phyloP scores from a whole-genome alignment of 306 rosid species.

The Acacia crassicarpa region DNA sequence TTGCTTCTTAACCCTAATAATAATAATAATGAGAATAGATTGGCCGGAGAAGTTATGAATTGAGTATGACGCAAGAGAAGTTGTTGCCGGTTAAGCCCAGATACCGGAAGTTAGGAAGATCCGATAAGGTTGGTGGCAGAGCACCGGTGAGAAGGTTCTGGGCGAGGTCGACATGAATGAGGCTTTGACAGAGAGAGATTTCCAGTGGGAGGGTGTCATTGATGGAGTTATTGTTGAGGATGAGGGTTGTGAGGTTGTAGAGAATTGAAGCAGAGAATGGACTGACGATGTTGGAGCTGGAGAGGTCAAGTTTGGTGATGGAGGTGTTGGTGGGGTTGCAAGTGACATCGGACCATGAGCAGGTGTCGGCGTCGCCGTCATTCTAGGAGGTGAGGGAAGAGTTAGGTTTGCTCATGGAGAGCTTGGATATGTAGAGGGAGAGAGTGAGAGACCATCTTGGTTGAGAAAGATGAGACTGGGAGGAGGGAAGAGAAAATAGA shows the following conservation, averaged over 20 bases:
- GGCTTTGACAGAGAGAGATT: slow-evolving; percentile 50
- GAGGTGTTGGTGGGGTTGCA: slow-evolving; percentile 44
- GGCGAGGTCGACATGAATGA: slow-evolving; percentile 69
- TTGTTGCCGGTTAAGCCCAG: slow-evolving; percentile 79
- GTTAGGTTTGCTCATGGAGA: slow-evolving; percentile 50
- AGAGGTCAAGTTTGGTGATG: slow-evolving; percentile 55
- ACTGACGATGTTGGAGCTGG: slow-evolving; percentile 55
- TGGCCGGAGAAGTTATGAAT: slow-evolving; percentile 13
- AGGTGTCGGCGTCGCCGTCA: slow-evolving; percentile 50
- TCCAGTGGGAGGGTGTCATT: slow-evolving; percentile 52
- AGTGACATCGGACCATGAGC: slow-evolving; percentile 60
- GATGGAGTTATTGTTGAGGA: slow-evolving; percentile 71
- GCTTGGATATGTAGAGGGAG: slow-evolving; percentile 55
- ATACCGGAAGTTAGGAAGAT: slow-evolving; percentile 50
- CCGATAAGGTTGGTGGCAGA: slow-evolving; percentile 55
- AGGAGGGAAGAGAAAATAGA: slow-evolving; percentile 4
- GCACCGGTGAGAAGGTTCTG: slow-evolving; percentile 78
- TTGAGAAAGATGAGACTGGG: slow-evolving; percentile 31
- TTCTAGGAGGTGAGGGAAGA: slow-evolving; percentile 68
- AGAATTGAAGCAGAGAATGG: slow-evolving; percentile 55
- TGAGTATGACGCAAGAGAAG: slow-evolving; percentile 69
- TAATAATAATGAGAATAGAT: too few species aligned
- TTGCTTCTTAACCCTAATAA: too few species aligned
- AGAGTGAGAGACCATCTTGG: slow-evolving; percentile 66
- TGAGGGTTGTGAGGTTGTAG: slow-evolving; percentile 58